Conservation (phyloP, 108 stramenopile genomes). For the Skeletonema menzelii region DNA sequence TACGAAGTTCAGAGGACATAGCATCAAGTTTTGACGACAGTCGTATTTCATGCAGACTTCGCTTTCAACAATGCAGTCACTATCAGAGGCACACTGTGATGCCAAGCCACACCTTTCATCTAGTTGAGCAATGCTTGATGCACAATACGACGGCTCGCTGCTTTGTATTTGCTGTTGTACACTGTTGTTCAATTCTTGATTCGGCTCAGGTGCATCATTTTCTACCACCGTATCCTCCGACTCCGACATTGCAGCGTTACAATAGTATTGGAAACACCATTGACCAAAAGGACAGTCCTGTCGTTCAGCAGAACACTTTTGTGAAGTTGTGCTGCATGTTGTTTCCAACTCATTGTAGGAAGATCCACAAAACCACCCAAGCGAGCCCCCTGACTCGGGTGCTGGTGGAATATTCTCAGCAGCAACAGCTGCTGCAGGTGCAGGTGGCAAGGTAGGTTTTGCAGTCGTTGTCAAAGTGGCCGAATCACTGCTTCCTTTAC, state of each 20-base stretch:
- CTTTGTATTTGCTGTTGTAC: background rate
- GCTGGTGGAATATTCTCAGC: no score
- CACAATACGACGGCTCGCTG: background rate
- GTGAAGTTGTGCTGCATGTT: background rate
- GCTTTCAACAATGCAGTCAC: background rate
- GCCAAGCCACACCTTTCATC: background rate
- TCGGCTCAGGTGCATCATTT: background rate
- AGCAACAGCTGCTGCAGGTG: no score
- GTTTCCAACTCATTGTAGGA: background rate
- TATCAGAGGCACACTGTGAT: background rate
- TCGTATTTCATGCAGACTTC: background rate
- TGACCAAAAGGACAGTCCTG: background rate
- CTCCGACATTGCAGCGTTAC: background rate
- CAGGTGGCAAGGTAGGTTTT: no score
- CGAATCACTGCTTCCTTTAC: no score
- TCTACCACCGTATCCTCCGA: background rate
- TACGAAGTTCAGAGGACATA: constrained; percentile 2
- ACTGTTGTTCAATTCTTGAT: background rate
- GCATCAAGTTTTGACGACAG: background rate
- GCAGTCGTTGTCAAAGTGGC: no score
- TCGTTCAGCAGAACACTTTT: background rate
- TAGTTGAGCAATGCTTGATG: background rate
- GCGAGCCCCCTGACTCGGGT: no score
- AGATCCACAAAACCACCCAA: no score
- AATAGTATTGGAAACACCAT: background rate